Percentiles rank a stretch among this genome's conserved stretches.
phyloP scores from a whole-genome alignment of 2,329 filamentous ascomycete genomes.

The Plenodomus lindquistii region DNA sequence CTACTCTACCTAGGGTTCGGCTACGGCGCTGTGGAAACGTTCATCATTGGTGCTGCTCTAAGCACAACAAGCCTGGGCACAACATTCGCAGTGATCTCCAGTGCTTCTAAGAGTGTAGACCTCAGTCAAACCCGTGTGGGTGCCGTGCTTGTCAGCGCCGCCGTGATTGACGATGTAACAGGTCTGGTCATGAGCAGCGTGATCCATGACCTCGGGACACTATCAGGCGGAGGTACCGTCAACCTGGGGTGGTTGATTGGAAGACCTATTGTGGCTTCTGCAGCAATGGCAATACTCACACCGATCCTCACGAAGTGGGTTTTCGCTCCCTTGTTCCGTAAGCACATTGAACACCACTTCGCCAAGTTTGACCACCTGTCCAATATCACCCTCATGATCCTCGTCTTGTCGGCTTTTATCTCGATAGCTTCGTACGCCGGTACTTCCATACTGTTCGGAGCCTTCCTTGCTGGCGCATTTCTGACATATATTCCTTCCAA shows the following conservation, averaged over 20 bases:
- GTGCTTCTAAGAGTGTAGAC: slow-evolving; percentile 41
- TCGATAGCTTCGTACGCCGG: slow-evolving; percentile 33
- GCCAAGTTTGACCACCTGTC: slow-evolving; percentile 26
- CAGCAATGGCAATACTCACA: slow-evolving; percentile 22
- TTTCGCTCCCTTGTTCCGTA: slow-evolving; percentile 38
- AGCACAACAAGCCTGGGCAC: slow-evolving; percentile 36
- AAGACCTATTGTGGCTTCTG: slow-evolving; percentile 32
- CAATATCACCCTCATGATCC: slow-evolving; percentile 32
- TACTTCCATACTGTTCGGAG: slow-evolving; percentile 35
- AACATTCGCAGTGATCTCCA: slow-evolving; percentile 41
- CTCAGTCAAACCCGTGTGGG: slow-evolving; percentile 51
- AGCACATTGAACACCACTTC: slow-evolving; percentile 20
- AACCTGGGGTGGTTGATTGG: slow-evolving; percentile 31
- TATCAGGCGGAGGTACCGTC: slow-evolving; percentile 13
- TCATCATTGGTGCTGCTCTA: slow-evolving; percentile 35
- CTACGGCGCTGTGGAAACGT: slow-evolving; percentile 39
- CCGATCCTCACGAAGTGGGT: slow-evolving; percentile 38
- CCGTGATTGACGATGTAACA: slow-evolving; percentile 53
- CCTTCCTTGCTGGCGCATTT: slow-evolving; percentile 36
- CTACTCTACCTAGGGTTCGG: slow-evolving; percentile 51
- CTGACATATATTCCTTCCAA: slow-evolving; percentile 33
- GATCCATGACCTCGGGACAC: slow-evolving; percentile 26
- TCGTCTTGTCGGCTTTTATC: slow-evolving; percentile 33
- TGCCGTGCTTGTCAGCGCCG: slow-evolving; percentile 51
- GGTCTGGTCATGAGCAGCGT: slow-evolving; percentile 50